Evolutionary conservation across 2,329 filamentous ascomycete species (phyloP).

Genomic region (Penicillium sclerotiorum): DNA sequence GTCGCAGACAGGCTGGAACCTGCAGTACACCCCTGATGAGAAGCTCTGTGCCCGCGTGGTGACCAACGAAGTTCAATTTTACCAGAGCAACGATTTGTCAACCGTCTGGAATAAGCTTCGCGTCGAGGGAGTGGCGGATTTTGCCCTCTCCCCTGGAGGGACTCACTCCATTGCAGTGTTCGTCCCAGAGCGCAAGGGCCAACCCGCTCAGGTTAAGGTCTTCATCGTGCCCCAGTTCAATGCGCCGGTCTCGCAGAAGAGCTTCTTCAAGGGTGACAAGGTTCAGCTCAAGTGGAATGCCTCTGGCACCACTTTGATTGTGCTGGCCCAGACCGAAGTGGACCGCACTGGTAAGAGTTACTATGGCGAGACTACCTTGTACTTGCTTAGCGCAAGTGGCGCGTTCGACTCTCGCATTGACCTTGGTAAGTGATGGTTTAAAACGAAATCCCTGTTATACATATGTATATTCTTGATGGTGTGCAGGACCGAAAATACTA

Average conservation of each 20-base stretch:
- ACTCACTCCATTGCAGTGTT: slow-evolving; percentile 94
- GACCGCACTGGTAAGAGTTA: slow-evolving; percentile 99
- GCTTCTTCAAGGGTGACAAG: slow-evolving; percentile 98
- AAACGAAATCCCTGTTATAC: not conserved
- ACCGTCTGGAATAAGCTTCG: slow-evolving; percentile 95
- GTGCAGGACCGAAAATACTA: slow-evolving; percentile 8
- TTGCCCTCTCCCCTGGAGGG: slow-evolving; percentile 85
- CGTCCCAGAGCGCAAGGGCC: slow-evolving; percentile 92
- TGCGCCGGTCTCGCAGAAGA: slow-evolving; percentile 89
- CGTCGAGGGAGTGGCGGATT: slow-evolving; percentile 86
- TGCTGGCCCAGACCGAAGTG: slow-evolving; percentile 95
- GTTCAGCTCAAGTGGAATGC: slow-evolving; percentile 98
- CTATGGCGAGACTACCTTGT: slow-evolving; percentile 97
- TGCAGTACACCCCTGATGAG: slow-evolving; percentile 95
- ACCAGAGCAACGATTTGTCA: slow-evolving; percentile 79
- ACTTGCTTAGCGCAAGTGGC: slow-evolving; percentile 88
- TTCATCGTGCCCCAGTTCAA: slow-evolving; percentile 89
- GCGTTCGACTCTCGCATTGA: slow-evolving; percentile 89
- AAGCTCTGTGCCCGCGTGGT: slow-evolving; percentile 88
- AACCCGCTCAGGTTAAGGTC: slow-evolving; percentile 91
- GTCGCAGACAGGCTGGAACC: slow-evolving; percentile 91
- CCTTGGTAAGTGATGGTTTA: slow-evolving; percentile 57
- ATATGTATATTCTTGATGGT: too few species aligned
- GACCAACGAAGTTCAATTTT: slow-evolving; percentile 98
- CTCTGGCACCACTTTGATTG: slow-evolving; percentile 85